Evolutionary conservation across 164 flowering plant genomes (phyloP).

Genomic region (Magnolia changhungtana): DNA sequence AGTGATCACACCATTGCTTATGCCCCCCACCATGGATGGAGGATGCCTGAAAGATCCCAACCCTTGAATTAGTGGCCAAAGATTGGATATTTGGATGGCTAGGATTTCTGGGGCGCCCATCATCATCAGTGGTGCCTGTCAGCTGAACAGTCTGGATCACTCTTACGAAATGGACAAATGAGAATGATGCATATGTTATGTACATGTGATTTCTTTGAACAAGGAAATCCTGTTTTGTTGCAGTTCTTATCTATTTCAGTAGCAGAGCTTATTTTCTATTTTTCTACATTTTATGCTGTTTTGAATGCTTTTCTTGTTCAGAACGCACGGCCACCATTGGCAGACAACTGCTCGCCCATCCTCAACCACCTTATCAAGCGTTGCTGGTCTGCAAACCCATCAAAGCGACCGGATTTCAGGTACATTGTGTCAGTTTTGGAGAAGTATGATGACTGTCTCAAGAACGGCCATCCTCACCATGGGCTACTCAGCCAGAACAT

Average conservation of each 20-base stretch:
- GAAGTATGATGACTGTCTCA: conserved; percentile 73
- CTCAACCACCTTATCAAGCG: conserved; percentile 81
- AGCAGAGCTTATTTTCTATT: neutral
- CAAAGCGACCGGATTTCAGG: conserved; percentile 86
- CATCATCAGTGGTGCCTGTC: neutral
- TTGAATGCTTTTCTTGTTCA: conserved; percentile 24
- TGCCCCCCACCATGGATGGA: neutral
- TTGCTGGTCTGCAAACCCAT: conserved; percentile 88
- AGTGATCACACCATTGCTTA: neutral
- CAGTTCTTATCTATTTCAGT: neutral
- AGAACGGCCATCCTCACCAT: conserved; percentile 72
- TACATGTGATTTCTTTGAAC: neutral
- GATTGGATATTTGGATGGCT: too few relatives aligned
- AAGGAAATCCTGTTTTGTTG: conserved; percentile 1
- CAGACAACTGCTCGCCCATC: conserved; percentile 82
- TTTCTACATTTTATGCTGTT: neutral
- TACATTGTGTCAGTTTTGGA: conserved; percentile 68
- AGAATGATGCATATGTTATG: neutral
- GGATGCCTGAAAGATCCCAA: neutral
- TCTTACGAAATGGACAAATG: too few relatives aligned
- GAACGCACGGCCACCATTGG: conserved; percentile 85
- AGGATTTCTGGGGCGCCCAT: too few relatives aligned
- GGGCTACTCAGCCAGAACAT: conserved; percentile 39
- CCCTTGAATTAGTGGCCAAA: neutral
- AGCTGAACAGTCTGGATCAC: neutral